phyloP scores from a whole-genome alignment of 2,329 filamentous ascomycete genomes.

The Clarireedia sp. region DNA sequence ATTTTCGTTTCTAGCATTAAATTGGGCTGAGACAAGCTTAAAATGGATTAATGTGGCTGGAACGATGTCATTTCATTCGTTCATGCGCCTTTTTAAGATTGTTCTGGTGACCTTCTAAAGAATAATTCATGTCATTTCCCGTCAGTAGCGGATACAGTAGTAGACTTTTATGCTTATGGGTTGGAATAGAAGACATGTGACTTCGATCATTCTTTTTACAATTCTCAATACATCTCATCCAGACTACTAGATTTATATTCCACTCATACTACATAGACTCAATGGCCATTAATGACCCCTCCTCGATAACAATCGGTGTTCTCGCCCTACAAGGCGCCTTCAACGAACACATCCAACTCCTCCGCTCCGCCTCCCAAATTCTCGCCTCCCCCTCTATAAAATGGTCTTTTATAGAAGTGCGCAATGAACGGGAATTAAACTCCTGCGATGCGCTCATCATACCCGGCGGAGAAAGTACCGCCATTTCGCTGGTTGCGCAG shows the following conservation, averaged over 20 bases:
- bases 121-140: too few species aligned
- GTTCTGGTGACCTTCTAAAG: neutral
- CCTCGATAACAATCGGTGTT: slow-evolving; percentile 46
- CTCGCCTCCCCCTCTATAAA: slow-evolving; percentile 29
- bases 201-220: neutral
- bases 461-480: slow-evolving; percentile 90
- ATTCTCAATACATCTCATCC: neutral
- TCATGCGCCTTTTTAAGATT: neutral
- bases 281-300: too few species aligned
- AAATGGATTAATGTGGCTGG: neutral
- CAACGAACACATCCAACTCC: slow-evolving; percentile 72
- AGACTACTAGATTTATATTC: neutral
- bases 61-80: neutral
- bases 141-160: too few species aligned
- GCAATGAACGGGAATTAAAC: slow-evolving; percentile 62
- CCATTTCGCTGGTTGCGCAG: slow-evolving; percentile 80
- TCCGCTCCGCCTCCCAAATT: slow-evolving; percentile 57
- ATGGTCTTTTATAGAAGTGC: slow-evolving; percentile 62
- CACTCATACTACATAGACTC: neutral
- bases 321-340: slow-evolving; percentile 87
- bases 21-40: neutral
- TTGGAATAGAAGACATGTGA: too few species aligned
- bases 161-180: too few species aligned
- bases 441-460: slow-evolving; percentile 78
- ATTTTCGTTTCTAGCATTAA: neutral